Conservation (phyloP, 2,329 filamentous ascomycete genomes). For the Talaromyces pinophilus region DNA sequence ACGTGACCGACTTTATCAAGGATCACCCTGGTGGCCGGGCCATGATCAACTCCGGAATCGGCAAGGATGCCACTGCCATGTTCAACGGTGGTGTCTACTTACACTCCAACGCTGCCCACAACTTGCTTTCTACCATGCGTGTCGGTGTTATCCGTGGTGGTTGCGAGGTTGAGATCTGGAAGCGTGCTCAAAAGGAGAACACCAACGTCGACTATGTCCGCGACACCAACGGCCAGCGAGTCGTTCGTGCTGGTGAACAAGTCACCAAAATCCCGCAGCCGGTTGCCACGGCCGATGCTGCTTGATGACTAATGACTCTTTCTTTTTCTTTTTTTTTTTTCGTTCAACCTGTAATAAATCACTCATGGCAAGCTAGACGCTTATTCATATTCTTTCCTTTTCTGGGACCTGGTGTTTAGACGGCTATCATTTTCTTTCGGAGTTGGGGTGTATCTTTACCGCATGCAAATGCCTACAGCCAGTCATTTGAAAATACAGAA, state of each 20-base stretch:
- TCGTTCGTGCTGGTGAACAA: slow-evolving; percentile 83
- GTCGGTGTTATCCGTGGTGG: slow-evolving; percentile 83
- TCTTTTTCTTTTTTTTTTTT: not conserved
- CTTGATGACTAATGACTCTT: slow-evolving; percentile 52
- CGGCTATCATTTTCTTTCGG: not conserved
- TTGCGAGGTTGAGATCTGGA: slow-evolving; percentile 91
- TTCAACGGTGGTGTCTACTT: slow-evolving; percentile 91
- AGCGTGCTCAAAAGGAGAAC: slow-evolving; percentile 79
- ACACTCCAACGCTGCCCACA: slow-evolving; percentile 88
- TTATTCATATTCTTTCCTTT: slow-evolving; percentile 17
- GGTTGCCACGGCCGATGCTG: slow-evolving; percentile 79
- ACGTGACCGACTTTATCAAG: slow-evolving; percentile 80
- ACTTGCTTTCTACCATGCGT: slow-evolving; percentile 83
- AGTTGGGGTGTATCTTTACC: slow-evolving; percentile 8
- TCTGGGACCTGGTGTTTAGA: slow-evolving; percentile 15
- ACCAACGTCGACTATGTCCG: slow-evolving; percentile 79
- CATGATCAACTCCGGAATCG: slow-evolving; percentile 77
- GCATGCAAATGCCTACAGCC: not conserved
- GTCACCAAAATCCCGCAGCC: slow-evolving; percentile 80
- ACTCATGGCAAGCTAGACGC: not conserved
- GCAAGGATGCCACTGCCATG: slow-evolving; percentile 85
- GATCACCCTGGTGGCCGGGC: slow-evolving; percentile 89
- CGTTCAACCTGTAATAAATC: not conserved
- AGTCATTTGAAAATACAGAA: not conserved
- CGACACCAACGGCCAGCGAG: slow-evolving; percentile 76